Conservation (phyloP, 768 basidiomycete species). For the Guyanaporus albipodus region DNA sequence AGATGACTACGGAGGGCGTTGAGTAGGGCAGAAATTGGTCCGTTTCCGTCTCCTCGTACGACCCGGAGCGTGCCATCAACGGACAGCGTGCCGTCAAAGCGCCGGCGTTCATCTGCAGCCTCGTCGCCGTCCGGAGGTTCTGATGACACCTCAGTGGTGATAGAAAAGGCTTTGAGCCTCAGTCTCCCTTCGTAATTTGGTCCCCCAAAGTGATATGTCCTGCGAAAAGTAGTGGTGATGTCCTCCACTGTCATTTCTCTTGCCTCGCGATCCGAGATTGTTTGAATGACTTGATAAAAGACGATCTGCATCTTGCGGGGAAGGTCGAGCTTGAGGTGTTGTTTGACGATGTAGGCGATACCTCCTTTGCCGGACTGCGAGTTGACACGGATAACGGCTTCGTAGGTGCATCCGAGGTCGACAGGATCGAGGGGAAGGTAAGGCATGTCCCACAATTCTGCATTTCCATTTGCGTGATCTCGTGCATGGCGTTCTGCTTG, state of each 20-base stretch:
- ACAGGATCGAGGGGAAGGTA: slow-evolving; percentile 98
- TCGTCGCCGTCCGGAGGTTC: slow-evolving; percentile 50
- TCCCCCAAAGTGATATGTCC: slow-evolving; percentile 81
- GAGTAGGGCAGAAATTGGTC: slow-evolving; percentile 89
- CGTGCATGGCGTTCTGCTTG: slow-evolving; percentile 61
- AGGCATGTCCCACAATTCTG: slow-evolving; percentile 84
- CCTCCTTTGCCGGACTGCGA: slow-evolving; percentile 99
- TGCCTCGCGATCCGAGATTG: slow-evolving; percentile 86
- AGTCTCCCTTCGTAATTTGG: slow-evolving; percentile 78
- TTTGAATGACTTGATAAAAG: slow-evolving; percentile 93
- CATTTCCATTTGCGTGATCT: slow-evolving; percentile 55
- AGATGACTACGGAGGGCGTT: slow-evolving; percentile 82
- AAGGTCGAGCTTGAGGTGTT: slow-evolving; percentile 85
- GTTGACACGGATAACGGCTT: slow-evolving; percentile 99
- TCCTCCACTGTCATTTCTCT: slow-evolving; percentile 96
- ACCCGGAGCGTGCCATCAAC: slow-evolving; percentile 84
- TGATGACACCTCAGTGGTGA: slow-evolving; percentile 62
- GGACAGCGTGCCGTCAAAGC: slow-evolving; percentile 82
- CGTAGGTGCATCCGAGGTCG: slow-evolving; percentile 92
- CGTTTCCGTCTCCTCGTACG: slow-evolving; percentile 91
- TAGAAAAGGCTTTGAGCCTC: slow-evolving; percentile 75
- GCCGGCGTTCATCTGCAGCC: slow-evolving; percentile 60
- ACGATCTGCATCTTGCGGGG: slow-evolving; percentile 96
- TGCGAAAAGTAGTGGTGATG: slow-evolving; percentile 86
- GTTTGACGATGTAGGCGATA: slow-evolving; percentile 96